Base-by-base conservation (phyloP, 305 asterid species). In the Coffea humblotiana region DNA sequence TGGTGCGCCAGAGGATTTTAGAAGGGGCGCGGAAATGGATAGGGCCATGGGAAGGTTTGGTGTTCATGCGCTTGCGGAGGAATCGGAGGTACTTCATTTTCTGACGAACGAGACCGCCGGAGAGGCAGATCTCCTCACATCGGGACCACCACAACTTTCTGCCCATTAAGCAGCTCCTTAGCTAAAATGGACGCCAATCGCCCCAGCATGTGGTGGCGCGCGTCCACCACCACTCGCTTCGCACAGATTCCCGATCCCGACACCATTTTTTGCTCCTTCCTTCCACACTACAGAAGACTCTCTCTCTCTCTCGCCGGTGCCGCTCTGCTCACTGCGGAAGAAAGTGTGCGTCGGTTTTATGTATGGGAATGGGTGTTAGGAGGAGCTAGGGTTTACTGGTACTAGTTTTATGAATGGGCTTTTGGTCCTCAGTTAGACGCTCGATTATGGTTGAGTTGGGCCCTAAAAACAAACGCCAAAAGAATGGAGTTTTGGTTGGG, bases 11-110 rank as follows among this genome's bases (percentile, higher is more conserved):
- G 9, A 95, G 93, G 74, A 93, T 95, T 89, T 95, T 95, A 0
- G 99, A 91, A 1, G 99, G 99, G 9, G 98, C 99, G 14, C 99
- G 95, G 92, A 93, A 93, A 71, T 95, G 99, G 47, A 95, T 93
- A 27, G 98, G 98, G 0, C 99, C 98, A 72, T 93, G 99, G 40
- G 99, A 95, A 29, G 99, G 99, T 79, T 95, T 95, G 5, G 98
- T 95, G 85, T 95, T 95, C 98, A 95, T 95, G 67, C 99, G 83
- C 92, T 95, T 95, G 18, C 97, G 90, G n/a, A 93, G 90, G 37
- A 95, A 95, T 51, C 99, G 85, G 77, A 85, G 81, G 72, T 92
- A 95, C 90, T 95, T 95, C 99, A 95, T 95, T 80, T 95, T 95
- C 91, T 95, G 98, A 27, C 99, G 89, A n/a, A 95, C 98, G 35